A percentile compares a stretch with the other conserved stretches of the same genome.
Conservation (phyloP, 2,329 filamentous ascomycete species). For the Colletotrichum aenigma region DNA sequence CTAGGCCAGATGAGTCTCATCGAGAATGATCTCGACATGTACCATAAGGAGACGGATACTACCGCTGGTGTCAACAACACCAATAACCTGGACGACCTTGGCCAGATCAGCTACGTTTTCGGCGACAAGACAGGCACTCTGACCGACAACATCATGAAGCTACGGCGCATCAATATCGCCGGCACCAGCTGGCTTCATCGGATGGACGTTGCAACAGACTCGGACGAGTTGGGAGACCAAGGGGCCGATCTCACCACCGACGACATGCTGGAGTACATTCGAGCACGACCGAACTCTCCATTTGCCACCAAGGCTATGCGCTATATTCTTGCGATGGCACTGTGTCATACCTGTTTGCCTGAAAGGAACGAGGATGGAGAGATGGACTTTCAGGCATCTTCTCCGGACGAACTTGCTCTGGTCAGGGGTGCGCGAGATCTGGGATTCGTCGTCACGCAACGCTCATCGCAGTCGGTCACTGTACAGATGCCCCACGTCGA, state of each 20-base stretch:
- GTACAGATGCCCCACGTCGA: slow-evolving; percentile 47
- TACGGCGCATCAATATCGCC: slow-evolving; percentile 88
- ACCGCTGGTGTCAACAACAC: slow-evolving; percentile 90
- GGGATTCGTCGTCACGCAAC: slow-evolving; percentile 77
- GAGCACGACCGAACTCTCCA: slow-evolving; percentile 72
- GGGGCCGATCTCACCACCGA: slow-evolving; percentile 65
- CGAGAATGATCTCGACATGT: slow-evolving; percentile 86
- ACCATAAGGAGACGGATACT: slow-evolving; percentile 81
- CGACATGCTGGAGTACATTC: slow-evolving; percentile 80
- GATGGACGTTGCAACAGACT: slow-evolving; percentile 63
- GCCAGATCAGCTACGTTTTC: slow-evolving; percentile 88
- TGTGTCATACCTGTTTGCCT: slow-evolving; percentile 90
- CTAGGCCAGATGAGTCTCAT: slow-evolving; percentile 78
- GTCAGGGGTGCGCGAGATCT: slow-evolving; percentile 85
- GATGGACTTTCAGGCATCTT: slow-evolving; percentile 83
- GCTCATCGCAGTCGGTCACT: slow-evolving; percentile 72
- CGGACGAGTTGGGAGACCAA: slow-evolving; percentile 33
- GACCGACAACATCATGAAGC: slow-evolving; percentile 94
- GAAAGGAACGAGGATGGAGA: slow-evolving; percentile 74
- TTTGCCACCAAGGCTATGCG: slow-evolving; percentile 82
- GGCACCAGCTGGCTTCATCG: slow-evolving; percentile 90
- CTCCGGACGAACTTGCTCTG: slow-evolving; percentile 87
- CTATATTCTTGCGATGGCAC: slow-evolving; percentile 80
- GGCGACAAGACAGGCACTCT: slow-evolving; percentile 95
- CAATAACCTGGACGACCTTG: slow-evolving; percentile 91